Evolutionary conservation across 2,329 filamentous ascomycete genomes (phyloP).

Genomic region (Aspergillus sp.): DNA sequence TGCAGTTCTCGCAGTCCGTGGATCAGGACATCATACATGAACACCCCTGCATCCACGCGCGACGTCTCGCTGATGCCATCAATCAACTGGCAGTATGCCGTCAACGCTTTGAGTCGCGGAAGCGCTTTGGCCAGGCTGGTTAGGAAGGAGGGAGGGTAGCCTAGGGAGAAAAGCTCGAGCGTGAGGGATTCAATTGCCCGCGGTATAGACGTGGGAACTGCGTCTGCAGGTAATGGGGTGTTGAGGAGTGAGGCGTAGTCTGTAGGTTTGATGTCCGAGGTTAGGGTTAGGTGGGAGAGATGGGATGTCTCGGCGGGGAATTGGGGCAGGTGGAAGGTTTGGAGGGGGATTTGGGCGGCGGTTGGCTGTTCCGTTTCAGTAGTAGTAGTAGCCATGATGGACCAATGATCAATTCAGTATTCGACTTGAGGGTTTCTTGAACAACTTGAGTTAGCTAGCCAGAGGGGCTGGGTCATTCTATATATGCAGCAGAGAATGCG

Average conservation of each 20-base stretch:
- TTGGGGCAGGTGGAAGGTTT: not conserved
- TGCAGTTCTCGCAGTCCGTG: not conserved
- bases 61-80: not conserved
- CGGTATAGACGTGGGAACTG: not conserved
- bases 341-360: constrained; percentile 1
- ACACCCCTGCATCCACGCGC: not conserved
- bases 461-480: no score
- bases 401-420: no score
- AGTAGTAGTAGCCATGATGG: no score
- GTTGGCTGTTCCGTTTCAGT: not conserved
- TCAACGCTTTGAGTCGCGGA: not conserved
- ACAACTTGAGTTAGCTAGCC: no score
- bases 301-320: not conserved
- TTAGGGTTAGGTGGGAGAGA: not conserved
- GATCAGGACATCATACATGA: not conserved
- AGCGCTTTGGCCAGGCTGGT: not conserved
- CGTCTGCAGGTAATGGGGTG: constrained; percentile 15
- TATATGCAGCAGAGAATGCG: no score
- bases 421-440: no score
- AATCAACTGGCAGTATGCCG: not conserved
- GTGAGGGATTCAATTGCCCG: not conserved
- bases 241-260: constrained; percentile 37
- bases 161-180: not conserved
- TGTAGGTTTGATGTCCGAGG: constrained; percentile 36
- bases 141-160: not conserved